Conservation (phyloP, 768 basidiomycete genomes). For the Trametes coccinea region DNA sequence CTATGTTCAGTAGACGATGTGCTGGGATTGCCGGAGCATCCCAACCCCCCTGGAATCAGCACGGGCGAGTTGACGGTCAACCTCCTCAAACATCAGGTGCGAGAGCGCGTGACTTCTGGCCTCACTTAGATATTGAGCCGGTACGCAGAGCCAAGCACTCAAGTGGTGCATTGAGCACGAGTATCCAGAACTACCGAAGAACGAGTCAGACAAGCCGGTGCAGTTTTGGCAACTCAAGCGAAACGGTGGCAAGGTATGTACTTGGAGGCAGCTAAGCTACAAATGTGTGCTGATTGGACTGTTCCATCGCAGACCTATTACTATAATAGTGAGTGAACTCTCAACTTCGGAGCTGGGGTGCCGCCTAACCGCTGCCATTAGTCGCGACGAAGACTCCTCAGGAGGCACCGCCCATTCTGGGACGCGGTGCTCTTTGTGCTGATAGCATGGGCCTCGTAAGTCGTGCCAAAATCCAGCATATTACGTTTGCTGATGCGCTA, state of each 20-base stretch:
- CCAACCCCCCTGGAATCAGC: constrained; percentile 67
- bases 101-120: constrained; percentile 1
- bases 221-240: constrained; percentile 87
- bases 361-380: constrained; percentile 26
- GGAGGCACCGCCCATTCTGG: constrained; percentile 59
- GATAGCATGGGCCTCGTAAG: constrained; percentile 83
- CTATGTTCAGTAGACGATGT: constrained; percentile 71
- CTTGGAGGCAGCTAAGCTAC: neutral
- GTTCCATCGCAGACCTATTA: constrained; percentile 34
- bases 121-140: constrained; percentile 1
- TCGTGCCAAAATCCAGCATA: neutral
- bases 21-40: constrained; percentile 66
- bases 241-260: constrained; percentile 51
- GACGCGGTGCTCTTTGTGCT: constrained; percentile 83
- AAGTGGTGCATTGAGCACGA: constrained; percentile 86
- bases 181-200: constrained; percentile 71
- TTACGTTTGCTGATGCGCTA: neutral
- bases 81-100: constrained; percentile 80
- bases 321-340: constrained; percentile 35
- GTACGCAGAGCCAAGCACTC: constrained; percentile 69
- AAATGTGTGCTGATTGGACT: neutral
- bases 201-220: constrained; percentile 67
- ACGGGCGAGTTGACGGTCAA: constrained; percentile 70
- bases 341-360: too few species aligned
- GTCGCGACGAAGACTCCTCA: constrained; percentile 85